Evolutionary conservation across 2,329 filamentous ascomycete species (phyloP).

Genomic region (Scedosporium apiospermum): DNA sequence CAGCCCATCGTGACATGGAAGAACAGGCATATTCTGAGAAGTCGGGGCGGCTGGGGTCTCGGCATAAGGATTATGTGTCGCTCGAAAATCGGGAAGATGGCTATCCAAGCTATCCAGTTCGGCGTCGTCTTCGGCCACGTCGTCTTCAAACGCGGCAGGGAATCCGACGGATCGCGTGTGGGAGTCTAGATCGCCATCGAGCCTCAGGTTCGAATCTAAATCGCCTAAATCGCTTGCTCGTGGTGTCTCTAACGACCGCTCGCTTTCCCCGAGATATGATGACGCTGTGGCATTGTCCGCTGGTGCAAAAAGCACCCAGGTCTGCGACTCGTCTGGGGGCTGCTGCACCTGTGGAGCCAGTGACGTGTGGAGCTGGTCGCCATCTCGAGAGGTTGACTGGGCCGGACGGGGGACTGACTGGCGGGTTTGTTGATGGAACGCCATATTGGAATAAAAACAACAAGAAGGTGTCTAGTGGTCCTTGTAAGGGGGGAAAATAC

Average conservation of each 20-base stretch:
- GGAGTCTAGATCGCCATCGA: slow-evolving; percentile 5
- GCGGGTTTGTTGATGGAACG: slow-evolving; percentile 51
- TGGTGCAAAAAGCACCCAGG: slow-evolving; percentile 94
- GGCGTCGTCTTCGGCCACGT: slow-evolving; percentile 51
- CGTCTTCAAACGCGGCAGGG: slow-evolving; percentile 19
- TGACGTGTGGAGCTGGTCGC: background rate
- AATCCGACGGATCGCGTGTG: slow-evolving; percentile 22
- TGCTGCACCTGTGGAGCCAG: slow-evolving; percentile 19
- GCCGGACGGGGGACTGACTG: slow-evolving; percentile 35
- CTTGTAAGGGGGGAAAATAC: background rate
- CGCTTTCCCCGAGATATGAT: slow-evolving; percentile 59
- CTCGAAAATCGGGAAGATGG: slow-evolving; percentile 79
- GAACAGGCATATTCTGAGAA: slow-evolving; percentile 54
- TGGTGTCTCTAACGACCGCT: slow-evolving; percentile 58
- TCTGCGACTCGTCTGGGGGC: slow-evolving; percentile 60
- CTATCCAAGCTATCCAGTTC: slow-evolving; percentile 92
- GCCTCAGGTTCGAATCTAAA: slow-evolving; percentile 42
- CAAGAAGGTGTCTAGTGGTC: background rate
- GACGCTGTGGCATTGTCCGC: slow-evolving; percentile 50
- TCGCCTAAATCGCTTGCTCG: slow-evolving; percentile 74
- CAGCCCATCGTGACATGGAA: slow-evolving; percentile 88
- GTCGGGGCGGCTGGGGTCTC: slow-evolving; percentile 25
- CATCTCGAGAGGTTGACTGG: background rate
- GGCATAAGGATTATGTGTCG: slow-evolving; percentile 37
- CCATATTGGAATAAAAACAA: slow-evolving; percentile 27